Evolutionary conservation across 768 basidiomycete species (phyloP).

Genomic region (Dacryopinax primogenitus): DNA sequence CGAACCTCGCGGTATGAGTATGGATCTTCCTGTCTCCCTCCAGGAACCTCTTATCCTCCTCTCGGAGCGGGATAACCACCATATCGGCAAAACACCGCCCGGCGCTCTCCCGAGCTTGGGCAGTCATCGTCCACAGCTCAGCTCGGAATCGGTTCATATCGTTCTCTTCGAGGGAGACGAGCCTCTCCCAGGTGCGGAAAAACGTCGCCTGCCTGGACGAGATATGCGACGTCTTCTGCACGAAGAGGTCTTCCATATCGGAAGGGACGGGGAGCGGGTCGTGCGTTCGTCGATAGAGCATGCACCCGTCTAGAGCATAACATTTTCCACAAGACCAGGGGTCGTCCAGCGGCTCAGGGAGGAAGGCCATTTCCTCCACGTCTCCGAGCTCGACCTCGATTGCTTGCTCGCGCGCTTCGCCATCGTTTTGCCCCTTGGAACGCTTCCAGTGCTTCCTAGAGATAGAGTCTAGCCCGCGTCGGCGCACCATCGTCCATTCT

Average conservation of each 20-base stretch:
- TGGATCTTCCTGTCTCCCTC: constrained; percentile 48
- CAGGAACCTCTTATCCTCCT: constrained; percentile 23
- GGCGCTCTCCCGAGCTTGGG: constrained; percentile 58
- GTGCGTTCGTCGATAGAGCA: constrained; percentile 74
- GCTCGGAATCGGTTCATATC: constrained; percentile 73
- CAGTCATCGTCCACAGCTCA: constrained; percentile 87
- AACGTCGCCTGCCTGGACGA: constrained; percentile 54
- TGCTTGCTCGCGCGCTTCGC: constrained; percentile 24
- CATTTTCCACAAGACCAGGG: constrained; percentile 66
- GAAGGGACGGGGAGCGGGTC: constrained; percentile 25
- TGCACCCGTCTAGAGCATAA: constrained; percentile 73
- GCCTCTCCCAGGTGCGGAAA: constrained; percentile 81
- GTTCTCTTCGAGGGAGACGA: constrained; percentile 76
- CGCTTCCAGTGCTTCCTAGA: neutral
- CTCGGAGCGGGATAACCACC: constrained; percentile 41
- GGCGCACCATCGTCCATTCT: constrained; percentile 46
- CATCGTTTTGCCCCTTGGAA: neutral
- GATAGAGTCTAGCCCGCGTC: neutral
- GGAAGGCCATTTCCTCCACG: constrained; percentile 35
- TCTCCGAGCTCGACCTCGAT: constrained; percentile 15
- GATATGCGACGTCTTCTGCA: constrained; percentile 68
- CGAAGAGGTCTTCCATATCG: constrained; percentile 49
- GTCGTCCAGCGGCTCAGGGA: constrained; percentile 82
- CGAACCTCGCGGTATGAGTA: constrained; percentile 65
- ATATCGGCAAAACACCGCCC: constrained; percentile 80